phyloP scores from a whole-genome alignment of 805 yeast genomes.

The Wickerhamomyces silvicola region DNA sequence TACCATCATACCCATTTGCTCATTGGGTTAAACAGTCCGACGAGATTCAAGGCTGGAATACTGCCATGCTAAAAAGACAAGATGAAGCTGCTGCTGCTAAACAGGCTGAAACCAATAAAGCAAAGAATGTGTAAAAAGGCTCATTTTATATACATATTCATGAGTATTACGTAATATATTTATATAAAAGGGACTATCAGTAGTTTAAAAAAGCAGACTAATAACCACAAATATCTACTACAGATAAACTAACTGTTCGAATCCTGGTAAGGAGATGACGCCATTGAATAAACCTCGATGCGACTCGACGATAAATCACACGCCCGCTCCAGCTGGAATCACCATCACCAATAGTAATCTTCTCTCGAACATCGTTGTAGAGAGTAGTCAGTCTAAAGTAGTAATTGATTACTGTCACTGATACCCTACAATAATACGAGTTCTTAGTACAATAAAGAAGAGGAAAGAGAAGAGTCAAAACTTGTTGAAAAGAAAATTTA shows the following conservation, averaged over 20 bases:
- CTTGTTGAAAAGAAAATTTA: no score
- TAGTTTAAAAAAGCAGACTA: neutral
- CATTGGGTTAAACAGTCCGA: constrained; percentile 35
- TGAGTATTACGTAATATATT: neutral
- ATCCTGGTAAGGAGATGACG: constrained; percentile 32
- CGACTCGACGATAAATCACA: constrained; percentile 10
- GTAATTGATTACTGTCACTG: no score
- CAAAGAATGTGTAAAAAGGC: constrained; percentile 6
- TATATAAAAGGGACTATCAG: no score
- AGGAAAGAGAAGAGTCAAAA: constrained; percentile 6
- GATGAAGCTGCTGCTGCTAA: constrained; percentile 7
- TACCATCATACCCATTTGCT: constrained; percentile 61
- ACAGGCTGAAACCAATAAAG: constrained; percentile 5
- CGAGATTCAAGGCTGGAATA: constrained; percentile 36
- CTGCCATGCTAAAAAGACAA: constrained; percentile 21
- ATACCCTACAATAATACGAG: constrained; percentile 25
- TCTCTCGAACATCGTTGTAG: constrained; percentile 24
- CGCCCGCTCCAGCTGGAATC: constrained; percentile 30
- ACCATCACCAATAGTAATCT: constrained; percentile 9
- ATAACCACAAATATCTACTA: neutral
- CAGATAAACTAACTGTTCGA: constrained; percentile 16
- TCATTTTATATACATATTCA: neutral
- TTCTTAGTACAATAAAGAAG: constrained; percentile 20
- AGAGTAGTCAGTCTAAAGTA: constrained; percentile 20
- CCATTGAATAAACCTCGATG: constrained; percentile 18